Evolutionary conservation across 225 moss, liverwort and hornwort species (phyloP).

Genomic region (Climacium dendroides): DNA sequence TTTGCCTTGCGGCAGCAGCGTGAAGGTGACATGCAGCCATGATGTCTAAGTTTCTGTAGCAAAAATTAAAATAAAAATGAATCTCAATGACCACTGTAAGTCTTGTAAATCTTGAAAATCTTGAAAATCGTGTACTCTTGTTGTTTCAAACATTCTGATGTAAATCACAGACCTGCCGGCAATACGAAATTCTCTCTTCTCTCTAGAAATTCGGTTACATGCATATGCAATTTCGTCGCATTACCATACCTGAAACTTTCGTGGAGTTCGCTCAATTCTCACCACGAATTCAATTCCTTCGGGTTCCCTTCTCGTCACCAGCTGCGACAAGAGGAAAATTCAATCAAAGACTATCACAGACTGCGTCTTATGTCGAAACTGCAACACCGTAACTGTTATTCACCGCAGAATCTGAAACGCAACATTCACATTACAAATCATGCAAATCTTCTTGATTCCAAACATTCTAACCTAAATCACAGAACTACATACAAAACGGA

Average conservation of each 20-base stretch:
- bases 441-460: neutral
- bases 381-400: neutral
- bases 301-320: neutral
- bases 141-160: neutral
- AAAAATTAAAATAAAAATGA: neutral
- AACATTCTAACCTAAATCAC: neutral
- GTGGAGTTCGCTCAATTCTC: neutral
- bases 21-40: constrained; percentile 31
- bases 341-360: neutral
- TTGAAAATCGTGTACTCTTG: neutral
- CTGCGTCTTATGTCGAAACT: neutral
- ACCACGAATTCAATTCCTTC: neutral
- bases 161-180: neutral
- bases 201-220: neutral
- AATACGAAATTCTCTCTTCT: neutral
- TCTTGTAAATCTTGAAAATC: neutral
- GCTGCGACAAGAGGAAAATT: neutral
- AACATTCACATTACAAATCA: neutral
- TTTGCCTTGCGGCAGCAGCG: constrained; percentile 2
- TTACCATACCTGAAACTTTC: neutral
- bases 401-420: neutral
- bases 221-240: neutral
- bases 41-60: neutral
- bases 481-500: neutral
- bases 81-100: neutral